Base-by-base conservation (phyloP, 2,329 filamentous ascomycete genomes). In the Pseudogymnoascus sp. region DNA sequence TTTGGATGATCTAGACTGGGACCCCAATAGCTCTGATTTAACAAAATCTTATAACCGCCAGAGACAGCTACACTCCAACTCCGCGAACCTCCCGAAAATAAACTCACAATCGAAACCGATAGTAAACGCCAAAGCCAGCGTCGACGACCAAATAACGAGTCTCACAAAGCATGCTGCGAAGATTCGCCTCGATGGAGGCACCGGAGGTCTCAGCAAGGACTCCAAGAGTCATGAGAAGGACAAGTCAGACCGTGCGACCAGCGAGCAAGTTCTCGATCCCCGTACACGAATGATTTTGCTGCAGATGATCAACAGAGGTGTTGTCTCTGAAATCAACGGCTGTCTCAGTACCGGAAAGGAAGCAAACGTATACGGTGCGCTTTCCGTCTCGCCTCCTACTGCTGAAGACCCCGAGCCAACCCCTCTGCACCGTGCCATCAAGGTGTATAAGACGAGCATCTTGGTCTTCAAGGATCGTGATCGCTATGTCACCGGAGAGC, bases 381-480 rank as follows among this genome's bases (percentile, higher is more conserved):
- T 96, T 10, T 83, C 86, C 2, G 79, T 85, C 60, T 78, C 80
- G 0, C 79, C 82, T 2, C 75, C 79, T 4, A 77, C 85, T 5
- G 82, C 83, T 8, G 77, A 74, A 21, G 75, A 82, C 6, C 79
- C 80, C 40, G 75, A 77, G 16, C 70, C 73, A 2, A 77, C 81
- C 18, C 78, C 84, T 0, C 77, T 87, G 0, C 91, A 96, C 71
- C 86, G 91, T 59, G 95, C 95, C 11, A 92, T 97, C 81, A 99
- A 99, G 78, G 91, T 99, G 60, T 99, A 99, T 85, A 99, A 99
- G 83, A 99, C 95, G 6, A 90, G 90, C 62, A 99, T 99, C 67
- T 80, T 99, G 34, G 92, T 96, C 23, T 99, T 99, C 85, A 97
- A 97, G 78, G 95, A 99, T 77, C 85, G 95, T 64, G 93, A 97